Evolutionary conservation across 129 eudicot species (phyloP).

Genomic region (Scalesia atractyloides): DNA sequence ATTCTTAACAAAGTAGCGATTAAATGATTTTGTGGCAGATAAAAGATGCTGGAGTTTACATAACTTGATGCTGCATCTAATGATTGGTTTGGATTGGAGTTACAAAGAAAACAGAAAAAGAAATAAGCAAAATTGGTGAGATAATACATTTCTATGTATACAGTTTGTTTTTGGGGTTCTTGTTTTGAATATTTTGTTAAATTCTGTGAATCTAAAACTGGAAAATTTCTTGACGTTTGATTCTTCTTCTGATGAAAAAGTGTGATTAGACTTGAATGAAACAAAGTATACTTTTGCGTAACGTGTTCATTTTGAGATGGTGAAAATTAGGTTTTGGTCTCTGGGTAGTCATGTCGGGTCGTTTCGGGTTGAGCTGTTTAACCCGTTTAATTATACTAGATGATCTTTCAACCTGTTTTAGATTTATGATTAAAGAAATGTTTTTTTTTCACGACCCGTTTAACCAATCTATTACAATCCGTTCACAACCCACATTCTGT

Average conservation of each 20-base stretch:
- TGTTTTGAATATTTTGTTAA: constrained; percentile 31
- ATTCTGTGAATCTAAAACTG: constrained; percentile 16
- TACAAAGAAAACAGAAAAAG: constrained; percentile 34
- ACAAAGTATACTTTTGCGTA: constrained; percentile 15
- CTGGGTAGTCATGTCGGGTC: too few relatives aligned
- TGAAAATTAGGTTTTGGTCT: neutral
- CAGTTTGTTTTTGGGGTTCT: constrained; percentile 27
- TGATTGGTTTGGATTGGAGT: constrained; percentile 39
- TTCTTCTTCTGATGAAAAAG: constrained; percentile 23
- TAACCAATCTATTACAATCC: neutral
- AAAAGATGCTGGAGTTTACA: constrained; percentile 36
- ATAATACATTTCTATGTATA: constrained; percentile 35
- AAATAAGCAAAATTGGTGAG: constrained; percentile 26
- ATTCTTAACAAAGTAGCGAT: neutral
- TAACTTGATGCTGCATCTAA: constrained; percentile 25
- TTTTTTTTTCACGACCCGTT: too few relatives aligned
- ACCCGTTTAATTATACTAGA: neutral
- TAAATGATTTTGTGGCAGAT: constrained; percentile 32
- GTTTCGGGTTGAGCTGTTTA: neutral
- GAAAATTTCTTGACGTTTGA: constrained; percentile 18
- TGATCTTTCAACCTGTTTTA: too few relatives aligned
- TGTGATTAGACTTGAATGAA: constrained; percentile 38
- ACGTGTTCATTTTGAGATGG: neutral
- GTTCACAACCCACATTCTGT: neutral
- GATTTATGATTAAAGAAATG: too few relatives aligned